These are phyloP conservation scores for Solanum chmielewskii DNA, from an alignment of 257 asterid species.

Conservation along the genomic window DNA sequence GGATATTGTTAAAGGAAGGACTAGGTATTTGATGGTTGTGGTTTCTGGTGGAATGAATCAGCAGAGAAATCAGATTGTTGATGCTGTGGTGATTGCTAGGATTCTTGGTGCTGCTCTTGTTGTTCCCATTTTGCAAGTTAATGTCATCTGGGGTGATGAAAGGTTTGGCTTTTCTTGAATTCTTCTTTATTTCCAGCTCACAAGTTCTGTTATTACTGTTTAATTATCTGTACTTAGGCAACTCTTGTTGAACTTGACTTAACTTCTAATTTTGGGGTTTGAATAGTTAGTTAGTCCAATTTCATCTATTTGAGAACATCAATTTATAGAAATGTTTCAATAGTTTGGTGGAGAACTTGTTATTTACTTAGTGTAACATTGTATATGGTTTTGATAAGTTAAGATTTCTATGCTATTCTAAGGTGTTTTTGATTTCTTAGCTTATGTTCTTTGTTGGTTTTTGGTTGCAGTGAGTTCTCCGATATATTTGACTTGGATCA, in stretches of 20 bases:
- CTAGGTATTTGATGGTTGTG: slow-evolving; percentile 69
- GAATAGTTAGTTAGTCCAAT: not conserved
- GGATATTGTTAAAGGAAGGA: slow-evolving; percentile 48
- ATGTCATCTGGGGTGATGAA: slow-evolving; percentile 97
- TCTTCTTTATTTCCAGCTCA: not conserved
- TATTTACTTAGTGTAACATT: not conserved
- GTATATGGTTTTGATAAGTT: not conserved
- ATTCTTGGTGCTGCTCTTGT: slow-evolving; percentile 93
- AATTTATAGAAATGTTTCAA: not conserved
- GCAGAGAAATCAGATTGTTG: slow-evolving; percentile 97
- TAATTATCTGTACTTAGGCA: not conserved
- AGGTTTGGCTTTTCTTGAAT: slow-evolving; percentile 39
- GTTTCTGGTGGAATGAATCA: slow-evolving; percentile 96
- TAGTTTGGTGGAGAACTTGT: not conserved
- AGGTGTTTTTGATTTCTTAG: not conserved
- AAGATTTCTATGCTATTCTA: not conserved
- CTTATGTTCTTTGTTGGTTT: not conserved
- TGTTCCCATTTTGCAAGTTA: slow-evolving; percentile 88
- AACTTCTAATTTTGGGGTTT: not conserved
- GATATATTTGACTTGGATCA: slow-evolving; percentile 90
- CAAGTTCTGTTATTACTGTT: not conserved
- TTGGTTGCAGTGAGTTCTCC: slow-evolving; percentile 76
- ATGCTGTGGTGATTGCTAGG: slow-evolving; percentile 92
- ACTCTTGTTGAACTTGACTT: not conserved
- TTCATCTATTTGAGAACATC: not conserved